Percentiles rank a stretch among this genome's conserved stretches.
phyloP scores from a whole-genome alignment of 2,329 filamentous ascomycete species.

The Beauveria scarabaeidicola region DNA sequence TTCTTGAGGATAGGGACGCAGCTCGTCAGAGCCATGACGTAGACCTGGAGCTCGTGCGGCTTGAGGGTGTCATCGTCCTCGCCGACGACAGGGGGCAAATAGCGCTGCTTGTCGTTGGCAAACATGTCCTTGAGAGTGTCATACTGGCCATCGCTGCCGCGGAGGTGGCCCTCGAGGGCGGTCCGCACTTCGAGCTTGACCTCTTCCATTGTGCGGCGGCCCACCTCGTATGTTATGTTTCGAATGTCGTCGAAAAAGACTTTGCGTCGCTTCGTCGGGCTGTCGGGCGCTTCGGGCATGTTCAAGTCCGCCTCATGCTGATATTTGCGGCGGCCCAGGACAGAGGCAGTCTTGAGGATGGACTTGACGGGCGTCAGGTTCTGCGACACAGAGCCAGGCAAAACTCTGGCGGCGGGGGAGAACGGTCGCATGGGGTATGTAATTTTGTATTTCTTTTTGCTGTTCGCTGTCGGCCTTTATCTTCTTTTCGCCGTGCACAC shows the following conservation, averaged over 20 bases:
- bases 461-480: not conserved
- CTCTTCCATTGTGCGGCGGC: conserved; percentile 43
- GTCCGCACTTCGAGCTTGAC: conserved; percentile 46
- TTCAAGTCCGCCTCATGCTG: conserved; percentile 36
- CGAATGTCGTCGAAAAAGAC: conserved; percentile 51
- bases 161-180: conserved; percentile 48
- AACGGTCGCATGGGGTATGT: conserved; percentile 24
- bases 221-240: conserved; percentile 48
- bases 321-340: conserved; percentile 36
- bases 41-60: conserved; percentile 49
- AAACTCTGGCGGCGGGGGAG: conserved; percentile 26
- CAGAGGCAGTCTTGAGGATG: conserved; percentile 41
- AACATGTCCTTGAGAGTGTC: conserved; percentile 54
- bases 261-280: conserved; percentile 45
- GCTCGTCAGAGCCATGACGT: conserved; percentile 54
- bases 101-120: conserved; percentile 37
- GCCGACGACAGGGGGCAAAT: conserved; percentile 29
- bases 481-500: not conserved
- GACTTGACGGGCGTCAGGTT: conserved; percentile 40
- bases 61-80: conserved; percentile 41
- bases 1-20: conserved; percentile 52
- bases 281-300: conserved; percentile 29
- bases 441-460: not conserved
- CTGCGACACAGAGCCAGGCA: conserved; percentile 25
- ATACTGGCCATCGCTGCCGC: conserved; percentile 52